Conservation (phyloP, 1,284 basidiomycete species). For the Ganoderma leucocontextum region DNA sequence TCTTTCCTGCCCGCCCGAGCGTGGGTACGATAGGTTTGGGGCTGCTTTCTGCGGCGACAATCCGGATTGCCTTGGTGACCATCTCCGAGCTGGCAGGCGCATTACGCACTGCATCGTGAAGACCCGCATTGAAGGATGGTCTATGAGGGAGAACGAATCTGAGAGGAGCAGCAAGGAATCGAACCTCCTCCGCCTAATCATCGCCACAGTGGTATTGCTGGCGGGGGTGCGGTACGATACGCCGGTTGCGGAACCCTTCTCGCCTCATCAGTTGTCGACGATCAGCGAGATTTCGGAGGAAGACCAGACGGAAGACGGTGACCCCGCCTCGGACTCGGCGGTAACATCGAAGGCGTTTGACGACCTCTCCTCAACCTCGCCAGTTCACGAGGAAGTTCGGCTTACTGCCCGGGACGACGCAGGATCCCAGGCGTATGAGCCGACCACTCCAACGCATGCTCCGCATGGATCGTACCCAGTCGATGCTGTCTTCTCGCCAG, state of each 20-base stretch:
- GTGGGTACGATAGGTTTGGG: not conserved
- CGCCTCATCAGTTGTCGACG: not conserved
- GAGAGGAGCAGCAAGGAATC: not conserved
- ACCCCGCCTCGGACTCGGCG: not conserved
- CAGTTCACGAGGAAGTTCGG: not conserved
- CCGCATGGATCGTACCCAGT: not conserved
- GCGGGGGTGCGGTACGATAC: not conserved
- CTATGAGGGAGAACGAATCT: not conserved
- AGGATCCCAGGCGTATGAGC: not conserved
- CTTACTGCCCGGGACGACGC: not conserved
- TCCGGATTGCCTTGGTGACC: conserved; percentile 23
- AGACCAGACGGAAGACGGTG: not conserved
- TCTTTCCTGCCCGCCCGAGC: not conserved
- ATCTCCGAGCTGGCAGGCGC: not conserved
- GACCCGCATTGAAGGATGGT: conserved; percentile 18
- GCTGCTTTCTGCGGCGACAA: conserved; percentile 28
- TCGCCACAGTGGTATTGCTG: not conserved
- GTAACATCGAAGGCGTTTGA: not conserved
- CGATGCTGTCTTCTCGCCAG: not conserved
- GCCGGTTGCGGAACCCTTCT: not conserved
- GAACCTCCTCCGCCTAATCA: not conserved
- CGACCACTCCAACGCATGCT: not conserved
- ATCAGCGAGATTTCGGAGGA: conserved; percentile 7
- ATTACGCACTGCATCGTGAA: conserved; percentile 12
- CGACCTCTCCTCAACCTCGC: not conserved